These are phyloP conservation scores for Gnaphalium uliginosum DNA, from an alignment of 129 eudicot species.

Conservation along the genomic window DNA sequence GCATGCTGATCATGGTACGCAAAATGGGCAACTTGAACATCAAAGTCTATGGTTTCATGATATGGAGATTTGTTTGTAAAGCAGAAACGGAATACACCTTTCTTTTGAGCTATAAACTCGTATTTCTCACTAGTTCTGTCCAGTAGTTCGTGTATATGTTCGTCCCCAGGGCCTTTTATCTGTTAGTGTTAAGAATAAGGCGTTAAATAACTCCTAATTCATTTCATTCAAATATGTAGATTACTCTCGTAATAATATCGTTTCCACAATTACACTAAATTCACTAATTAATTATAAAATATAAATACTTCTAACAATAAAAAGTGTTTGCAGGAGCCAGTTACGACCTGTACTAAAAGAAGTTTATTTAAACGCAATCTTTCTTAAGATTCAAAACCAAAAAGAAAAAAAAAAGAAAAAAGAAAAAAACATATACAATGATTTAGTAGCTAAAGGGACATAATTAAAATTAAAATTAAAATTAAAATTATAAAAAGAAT, in stretches of 20 bases:
- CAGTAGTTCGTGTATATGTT: constrained; percentile 58
- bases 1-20: constrained; percentile 74
- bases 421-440: background rate
- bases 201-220: background rate
- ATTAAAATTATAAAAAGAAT: background rate
- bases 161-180: constrained; percentile 79
- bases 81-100: constrained; percentile 70
- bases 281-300: background rate
- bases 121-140: constrained; percentile 69
- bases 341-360: background rate
- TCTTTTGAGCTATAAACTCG: constrained; percentile 71
- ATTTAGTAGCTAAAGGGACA: background rate
- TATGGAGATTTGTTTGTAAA: constrained; percentile 78
- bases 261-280: too few relatives aligned
- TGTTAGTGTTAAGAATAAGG: constrained; percentile 24
- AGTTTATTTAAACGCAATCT: background rate
- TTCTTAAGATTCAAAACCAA: background rate
- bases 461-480: background rate
- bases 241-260: too few relatives aligned
- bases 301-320: background rate
- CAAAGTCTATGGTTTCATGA: constrained; percentile 89
- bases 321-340: background rate
- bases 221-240: background rate
- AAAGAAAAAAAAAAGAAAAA: too few relatives aligned
- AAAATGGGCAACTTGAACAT: constrained; percentile 74